Base-by-base conservation (phyloP, 805 yeast species). In the Yueomyces sp. region DNA sequence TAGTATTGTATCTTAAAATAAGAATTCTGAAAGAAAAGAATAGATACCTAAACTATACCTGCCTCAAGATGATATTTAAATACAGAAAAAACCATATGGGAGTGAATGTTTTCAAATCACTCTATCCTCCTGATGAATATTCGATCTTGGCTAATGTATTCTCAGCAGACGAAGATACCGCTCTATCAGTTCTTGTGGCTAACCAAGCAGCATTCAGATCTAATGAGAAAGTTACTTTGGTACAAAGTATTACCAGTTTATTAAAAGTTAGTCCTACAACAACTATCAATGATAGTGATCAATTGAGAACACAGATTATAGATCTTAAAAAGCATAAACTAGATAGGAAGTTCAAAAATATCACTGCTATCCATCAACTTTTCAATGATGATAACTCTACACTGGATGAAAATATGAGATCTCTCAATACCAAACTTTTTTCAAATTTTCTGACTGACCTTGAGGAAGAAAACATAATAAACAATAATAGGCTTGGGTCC, bases 401-500 rank as follows among this genome's bases (percentile, higher is more conserved):
- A 42, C 68, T 56, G 61, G 64, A 49, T 52, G 62, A 47, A 52
- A 65, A 55, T 52, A 65, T 76, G 2, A 55, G 67, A 6, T 56
- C 66, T 2, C 61, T 66, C 1, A 85, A 79, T 50, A 55, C 68
- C 3, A 65, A 70, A 39, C 72, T 70, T 45, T 69, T 64, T 45
- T 69, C 73, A 45, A 66, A 86, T 32, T 69, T 72, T 42, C 54
- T 69, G 3, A 87, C 81, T 52, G 95, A 85, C 57, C 72, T 68
- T 45, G 74, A 72, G 42, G 92, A 56, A 27, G 53, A 52, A 19
- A 28, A 42, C 2, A 38, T 51, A 2, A 40, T 51, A 4, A 48
- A 45, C 34, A 41, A 81, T 50, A 80, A 76, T 52, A 58, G 69
- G 11, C 67, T 69, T 29, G 73, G 37, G n/a, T 48, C 6, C 47